Conservation (phyloP, 164 flowering plant species). For the Aristolochia californica region DNA sequence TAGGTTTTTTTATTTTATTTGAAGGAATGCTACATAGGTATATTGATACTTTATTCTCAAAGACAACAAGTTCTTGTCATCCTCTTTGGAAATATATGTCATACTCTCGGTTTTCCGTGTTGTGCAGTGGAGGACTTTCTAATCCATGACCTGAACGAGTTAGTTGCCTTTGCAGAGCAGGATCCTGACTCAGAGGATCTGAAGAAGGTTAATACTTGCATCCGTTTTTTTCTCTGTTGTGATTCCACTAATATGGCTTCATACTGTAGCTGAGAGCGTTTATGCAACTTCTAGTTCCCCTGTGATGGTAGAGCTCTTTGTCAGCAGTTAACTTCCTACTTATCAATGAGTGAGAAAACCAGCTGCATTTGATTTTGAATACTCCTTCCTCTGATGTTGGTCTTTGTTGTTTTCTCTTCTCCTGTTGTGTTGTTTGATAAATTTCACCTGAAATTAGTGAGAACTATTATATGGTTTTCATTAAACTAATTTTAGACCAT, state of each 20-base stretch:
- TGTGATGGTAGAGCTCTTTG: not conserved
- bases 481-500: constrained; percentile 2
- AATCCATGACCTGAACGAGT: constrained; percentile 39
- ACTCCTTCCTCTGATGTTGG: too few relatives aligned
- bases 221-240: not conserved
- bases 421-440: too few relatives aligned
- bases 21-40: too few relatives aligned
- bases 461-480: not conserved
- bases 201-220: constrained; percentile 34
- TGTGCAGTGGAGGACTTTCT: constrained; percentile 75
- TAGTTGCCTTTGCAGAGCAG: constrained; percentile 41
- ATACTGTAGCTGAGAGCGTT: not conserved
- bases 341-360: not conserved
- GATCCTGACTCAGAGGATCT: constrained; percentile 33
- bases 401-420: too few relatives aligned
- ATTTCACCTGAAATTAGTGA: too few relatives aligned
- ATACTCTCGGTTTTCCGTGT: not conserved
- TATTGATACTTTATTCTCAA: not conserved
- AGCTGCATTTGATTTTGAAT: too few relatives aligned
- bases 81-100: not conserved
- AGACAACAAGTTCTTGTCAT: not conserved
- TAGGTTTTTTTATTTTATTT: too few relatives aligned
- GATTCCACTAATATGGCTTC: not conserved
- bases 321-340: not conserved
- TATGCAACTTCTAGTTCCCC: not conserved